Evolutionary conservation across 148 eudicot species (phyloP).

Genomic region (Rhododendron vialii): DNA sequence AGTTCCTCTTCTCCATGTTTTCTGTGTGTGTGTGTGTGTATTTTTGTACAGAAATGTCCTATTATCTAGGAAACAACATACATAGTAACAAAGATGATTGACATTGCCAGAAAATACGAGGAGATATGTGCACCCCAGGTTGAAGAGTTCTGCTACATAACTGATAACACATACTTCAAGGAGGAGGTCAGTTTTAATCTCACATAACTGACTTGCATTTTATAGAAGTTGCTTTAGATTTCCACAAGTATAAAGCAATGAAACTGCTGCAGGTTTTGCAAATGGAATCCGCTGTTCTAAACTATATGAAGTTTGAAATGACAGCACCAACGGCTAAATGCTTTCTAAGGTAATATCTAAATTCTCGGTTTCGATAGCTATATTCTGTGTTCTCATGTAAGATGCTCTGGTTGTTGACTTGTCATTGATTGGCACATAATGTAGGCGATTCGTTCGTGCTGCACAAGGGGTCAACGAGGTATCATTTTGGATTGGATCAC

Average conservation of each 20-base stretch:
- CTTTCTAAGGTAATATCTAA: conserved; percentile 49
- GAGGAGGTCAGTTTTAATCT: conserved; percentile 59
- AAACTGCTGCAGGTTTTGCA: conserved; percentile 52
- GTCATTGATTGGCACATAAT: conserved; percentile 4
- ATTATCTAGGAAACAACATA: neutral
- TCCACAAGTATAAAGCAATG: neutral
- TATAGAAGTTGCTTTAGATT: neutral
- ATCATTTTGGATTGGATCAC: conserved; percentile 1
- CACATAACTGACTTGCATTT: neutral
- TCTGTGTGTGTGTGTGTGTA: neutral
- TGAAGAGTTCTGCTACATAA: conserved; percentile 94
- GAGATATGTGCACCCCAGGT: conserved; percentile 99
- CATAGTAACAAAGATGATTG: neutral
- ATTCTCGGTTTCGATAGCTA: neutral
- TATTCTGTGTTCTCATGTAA: neutral
- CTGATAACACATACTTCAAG: conserved; percentile 90
- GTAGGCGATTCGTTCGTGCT: conserved; percentile 82
- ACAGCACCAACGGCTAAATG: conserved; percentile 84
- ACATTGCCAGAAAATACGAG: conserved; percentile 69
- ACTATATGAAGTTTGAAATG: conserved; percentile 88
- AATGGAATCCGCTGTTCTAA: conserved; percentile 84
- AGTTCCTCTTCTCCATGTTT: neutral
- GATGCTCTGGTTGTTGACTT: conserved; percentile 2
- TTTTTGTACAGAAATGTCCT: neutral
- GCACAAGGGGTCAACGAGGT: conserved; percentile 77